Evolutionary conservation across 768 basidiomycete species (phyloP).

Genomic region (Leucocoprinus sp.): DNA sequence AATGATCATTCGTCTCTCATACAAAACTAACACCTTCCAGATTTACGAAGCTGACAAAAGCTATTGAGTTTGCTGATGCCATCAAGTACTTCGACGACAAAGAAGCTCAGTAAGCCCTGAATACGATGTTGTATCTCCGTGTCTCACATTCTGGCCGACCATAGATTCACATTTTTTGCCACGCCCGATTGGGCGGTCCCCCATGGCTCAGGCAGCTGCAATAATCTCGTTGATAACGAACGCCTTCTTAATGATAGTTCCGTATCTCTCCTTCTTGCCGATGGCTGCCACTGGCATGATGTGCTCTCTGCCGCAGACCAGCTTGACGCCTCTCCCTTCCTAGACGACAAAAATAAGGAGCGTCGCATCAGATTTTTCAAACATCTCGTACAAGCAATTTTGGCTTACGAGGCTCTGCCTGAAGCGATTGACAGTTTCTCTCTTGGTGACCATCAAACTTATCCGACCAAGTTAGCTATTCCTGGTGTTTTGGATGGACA

Average conservation of each 20-base stretch:
- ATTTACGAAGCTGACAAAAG: slow-evolving; percentile 19
- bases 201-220: slow-evolving; percentile 15
- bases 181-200: slow-evolving; percentile 37
- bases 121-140: no score
- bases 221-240: slow-evolving; percentile 6
- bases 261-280: slow-evolving; percentile 18
- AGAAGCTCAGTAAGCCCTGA: slow-evolving; percentile 3
- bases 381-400: slow-evolving; percentile 41
- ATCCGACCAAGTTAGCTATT: slow-evolving; percentile 37
- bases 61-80: slow-evolving; percentile 18
- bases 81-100: slow-evolving; percentile 12
- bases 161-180: slow-evolving; percentile 51
- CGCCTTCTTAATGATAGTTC: neutral
- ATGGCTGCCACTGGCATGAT: slow-evolving; percentile 5
- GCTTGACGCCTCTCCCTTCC: slow-evolving; percentile 13
- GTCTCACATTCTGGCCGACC: no score
- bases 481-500: slow-evolving; percentile 34
- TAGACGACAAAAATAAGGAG: slow-evolving; percentile 37
- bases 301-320: slow-evolving; percentile 4
- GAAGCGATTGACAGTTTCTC: slow-evolving; percentile 24
- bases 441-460: slow-evolving; percentile 47
- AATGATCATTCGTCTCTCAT: neutral
- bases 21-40: slow-evolving; percentile 7
- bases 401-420: slow-evolving; percentile 52
- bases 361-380: slow-evolving; percentile 48